Evolutionary conservation across 352 stramenopile species (phyloP).

Genomic region (Phytophthora sojae): DNA sequence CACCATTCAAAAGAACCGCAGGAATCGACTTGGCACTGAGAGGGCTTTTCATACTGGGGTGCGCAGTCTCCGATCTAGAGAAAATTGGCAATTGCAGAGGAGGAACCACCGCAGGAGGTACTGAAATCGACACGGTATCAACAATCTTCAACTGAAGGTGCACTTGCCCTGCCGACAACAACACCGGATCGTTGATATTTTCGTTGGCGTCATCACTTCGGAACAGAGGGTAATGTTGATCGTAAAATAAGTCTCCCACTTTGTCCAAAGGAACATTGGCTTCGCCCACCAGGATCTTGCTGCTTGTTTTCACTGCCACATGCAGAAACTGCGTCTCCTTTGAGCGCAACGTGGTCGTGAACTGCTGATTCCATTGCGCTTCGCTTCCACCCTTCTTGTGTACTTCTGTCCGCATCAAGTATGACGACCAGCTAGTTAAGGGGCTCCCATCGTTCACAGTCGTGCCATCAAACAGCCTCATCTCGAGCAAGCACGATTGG

Average conservation of each 20-base stretch:
- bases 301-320: slow-evolving; percentile 67
- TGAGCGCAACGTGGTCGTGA: slow-evolving; percentile 60
- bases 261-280: slow-evolving; percentile 51
- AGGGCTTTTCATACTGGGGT: slow-evolving; percentile 10
- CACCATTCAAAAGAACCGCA: slow-evolving; percentile 55
- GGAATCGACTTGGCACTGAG: slow-evolving; percentile 43
- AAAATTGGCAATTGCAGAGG: slow-evolving; percentile 39
- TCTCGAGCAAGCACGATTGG: slow-evolving; percentile 75
- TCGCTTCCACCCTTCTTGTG: slow-evolving; percentile 88
- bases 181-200: slow-evolving; percentile 22
- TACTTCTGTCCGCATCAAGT: slow-evolving; percentile 59
- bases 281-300: slow-evolving; percentile 74
- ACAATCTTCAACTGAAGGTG: slow-evolving; percentile 80
- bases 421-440: slow-evolving; percentile 19
- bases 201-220: slow-evolving; percentile 27
- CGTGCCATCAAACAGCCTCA: slow-evolving; percentile 46
- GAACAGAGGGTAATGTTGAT: slow-evolving; percentile 72
- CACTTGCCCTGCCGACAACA: slow-evolving; percentile 50
- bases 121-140: slow-evolving; percentile 30
- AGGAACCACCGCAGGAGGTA: slow-evolving; percentile 25
- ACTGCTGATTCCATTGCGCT: slow-evolving; percentile 87
- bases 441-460: slow-evolving; percentile 16
- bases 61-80: slow-evolving; percentile 4
- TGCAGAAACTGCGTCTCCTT: slow-evolving; percentile 64
- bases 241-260: slow-evolving; percentile 60